These are phyloP conservation scores for Cucumis cinereus DNA, from an alignment of 306 rosid species.

Conservation along the genomic window DNA sequence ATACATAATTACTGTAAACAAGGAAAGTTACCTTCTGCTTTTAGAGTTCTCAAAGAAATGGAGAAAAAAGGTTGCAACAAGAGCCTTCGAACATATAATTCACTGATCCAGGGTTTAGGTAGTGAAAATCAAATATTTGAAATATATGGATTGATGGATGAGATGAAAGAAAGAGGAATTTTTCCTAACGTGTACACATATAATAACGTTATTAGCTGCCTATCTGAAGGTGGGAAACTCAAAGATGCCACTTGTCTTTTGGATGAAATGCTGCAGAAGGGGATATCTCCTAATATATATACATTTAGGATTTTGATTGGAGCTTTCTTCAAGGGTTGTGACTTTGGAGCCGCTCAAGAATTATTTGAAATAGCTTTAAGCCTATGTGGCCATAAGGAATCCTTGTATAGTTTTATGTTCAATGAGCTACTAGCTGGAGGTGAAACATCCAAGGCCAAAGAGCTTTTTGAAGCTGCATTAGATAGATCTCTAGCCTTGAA, in stretches of 20 bases:
- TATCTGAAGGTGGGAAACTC: constrained; percentile 63
- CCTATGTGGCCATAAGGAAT: constrained; percentile 64
- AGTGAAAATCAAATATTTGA: constrained; percentile 63
- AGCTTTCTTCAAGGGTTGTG: constrained; percentile 55
- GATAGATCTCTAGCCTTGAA: constrained; percentile 45
- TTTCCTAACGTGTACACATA: constrained; percentile 58
- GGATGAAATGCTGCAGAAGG: constrained; percentile 81
- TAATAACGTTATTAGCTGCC: constrained; percentile 56
- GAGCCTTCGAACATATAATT: constrained; percentile 82
- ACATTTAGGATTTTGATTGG: constrained; percentile 63
- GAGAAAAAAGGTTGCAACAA: constrained; percentile 87
- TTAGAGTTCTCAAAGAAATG: constrained; percentile 87
- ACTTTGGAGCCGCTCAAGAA: constrained; percentile 50
- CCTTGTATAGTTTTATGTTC: constrained; percentile 69
- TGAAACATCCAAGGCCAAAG: constrained; percentile 47
- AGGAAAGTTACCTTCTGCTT: constrained; percentile 82
- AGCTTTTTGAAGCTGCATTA: constrained; percentile 53
- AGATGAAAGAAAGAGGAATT: constrained; percentile 79
- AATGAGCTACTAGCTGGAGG: constrained; percentile 66
- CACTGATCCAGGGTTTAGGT: constrained; percentile 68
- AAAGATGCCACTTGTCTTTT: constrained; percentile 69
- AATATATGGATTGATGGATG: constrained; percentile 86
- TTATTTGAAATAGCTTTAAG: constrained; percentile 53
- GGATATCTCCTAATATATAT: constrained; percentile 58
- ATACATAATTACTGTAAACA: constrained; percentile 58